A percentile compares a stretch with the other conserved stretches of the same genome.
These are phyloP conservation scores for Suillus placidus DNA, from an alignment of 768 basidiomycete species.

Conservation along the genomic window DNA sequence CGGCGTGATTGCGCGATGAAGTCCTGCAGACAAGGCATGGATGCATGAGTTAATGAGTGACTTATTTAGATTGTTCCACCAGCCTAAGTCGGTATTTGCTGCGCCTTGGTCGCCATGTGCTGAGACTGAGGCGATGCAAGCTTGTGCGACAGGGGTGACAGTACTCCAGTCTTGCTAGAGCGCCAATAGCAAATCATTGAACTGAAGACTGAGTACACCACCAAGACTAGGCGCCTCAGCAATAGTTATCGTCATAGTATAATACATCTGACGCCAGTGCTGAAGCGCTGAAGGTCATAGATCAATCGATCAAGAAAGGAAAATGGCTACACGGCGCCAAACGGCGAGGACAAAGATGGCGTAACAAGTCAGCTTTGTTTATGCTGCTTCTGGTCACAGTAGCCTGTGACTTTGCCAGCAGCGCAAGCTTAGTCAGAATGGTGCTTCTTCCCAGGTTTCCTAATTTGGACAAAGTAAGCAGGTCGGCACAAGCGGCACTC, in stretches of 20 bases:
- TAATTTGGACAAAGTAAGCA: conserved; percentile 2
- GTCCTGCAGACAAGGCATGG: not conserved
- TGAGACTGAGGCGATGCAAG: not conserved
- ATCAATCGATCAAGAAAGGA: too few species aligned
- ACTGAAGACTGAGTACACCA: not conserved
- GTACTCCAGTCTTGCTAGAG: not conserved
- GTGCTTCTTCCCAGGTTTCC: conserved; percentile 10
- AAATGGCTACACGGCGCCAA: not conserved
- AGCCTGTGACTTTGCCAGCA: not conserved
- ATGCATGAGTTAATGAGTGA: not conserved
- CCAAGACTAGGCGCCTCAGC: not conserved
- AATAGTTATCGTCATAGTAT: not conserved
- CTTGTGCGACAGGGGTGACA: not conserved
- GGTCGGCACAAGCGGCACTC: not conserved
- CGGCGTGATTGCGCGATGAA: not conserved
- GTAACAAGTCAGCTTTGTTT: not conserved
- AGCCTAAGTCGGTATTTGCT: not conserved
- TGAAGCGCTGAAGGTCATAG: not conserved
- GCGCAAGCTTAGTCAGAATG: conserved; percentile 2
- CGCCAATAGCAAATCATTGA: not conserved
- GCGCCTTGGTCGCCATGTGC: not conserved
- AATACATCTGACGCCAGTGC: not conserved
- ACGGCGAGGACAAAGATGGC: not conserved
- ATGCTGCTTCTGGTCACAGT: not conserved
- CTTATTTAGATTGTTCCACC: not conserved